Conservation (phyloP, 2,329 filamentous ascomycete species). For the Coniochaeta hoffmannii region DNA sequence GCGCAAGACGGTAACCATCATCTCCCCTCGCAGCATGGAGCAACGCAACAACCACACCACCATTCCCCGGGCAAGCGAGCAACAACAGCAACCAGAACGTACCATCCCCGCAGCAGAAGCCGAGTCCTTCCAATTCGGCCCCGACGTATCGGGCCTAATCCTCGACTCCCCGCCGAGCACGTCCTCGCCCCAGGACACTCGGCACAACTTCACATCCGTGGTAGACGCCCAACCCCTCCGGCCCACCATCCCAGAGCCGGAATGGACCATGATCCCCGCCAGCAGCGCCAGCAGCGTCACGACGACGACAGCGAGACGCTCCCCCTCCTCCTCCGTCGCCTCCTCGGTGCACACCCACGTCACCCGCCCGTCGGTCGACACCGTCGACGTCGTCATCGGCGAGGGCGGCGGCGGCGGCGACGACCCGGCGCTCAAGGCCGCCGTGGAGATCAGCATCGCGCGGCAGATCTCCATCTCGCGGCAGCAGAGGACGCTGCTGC, state of each 20-base stretch:
- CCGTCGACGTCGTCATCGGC: slow-evolving; percentile 20
- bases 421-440: slow-evolving; percentile 38
- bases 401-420: no score
- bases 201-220: slow-evolving; percentile 7
- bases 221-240: slow-evolving; percentile 23
- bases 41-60: slow-evolving; percentile 9
- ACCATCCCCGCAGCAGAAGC: neutral
- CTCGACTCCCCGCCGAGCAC: slow-evolving; percentile 17
- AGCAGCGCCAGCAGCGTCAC: slow-evolving; percentile 11
- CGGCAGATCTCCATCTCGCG: slow-evolving; percentile 59
- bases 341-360: slow-evolving; percentile 9
- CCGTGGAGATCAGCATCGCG: slow-evolving; percentile 60
- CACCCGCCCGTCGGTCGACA: slow-evolving; percentile 15
- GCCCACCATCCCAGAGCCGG: slow-evolving; percentile 31
- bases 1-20: slow-evolving; percentile 16
- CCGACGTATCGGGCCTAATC: slow-evolving; percentile 14
- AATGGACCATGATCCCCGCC: slow-evolving; percentile 39
- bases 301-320: slow-evolving; percentile 8
- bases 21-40: slow-evolving; percentile 18
- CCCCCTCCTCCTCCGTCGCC: slow-evolving; percentile 11
- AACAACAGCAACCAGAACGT: slow-evolving; percentile 1
- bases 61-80: neutral
- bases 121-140: slow-evolving; percentile 11
- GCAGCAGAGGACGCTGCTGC: slow-evolving; percentile 50
- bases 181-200: neutral